Conservation (phyloP, 2,329 filamentous ascomycete species). For the Allantophomopsis lycopodina region DNA sequence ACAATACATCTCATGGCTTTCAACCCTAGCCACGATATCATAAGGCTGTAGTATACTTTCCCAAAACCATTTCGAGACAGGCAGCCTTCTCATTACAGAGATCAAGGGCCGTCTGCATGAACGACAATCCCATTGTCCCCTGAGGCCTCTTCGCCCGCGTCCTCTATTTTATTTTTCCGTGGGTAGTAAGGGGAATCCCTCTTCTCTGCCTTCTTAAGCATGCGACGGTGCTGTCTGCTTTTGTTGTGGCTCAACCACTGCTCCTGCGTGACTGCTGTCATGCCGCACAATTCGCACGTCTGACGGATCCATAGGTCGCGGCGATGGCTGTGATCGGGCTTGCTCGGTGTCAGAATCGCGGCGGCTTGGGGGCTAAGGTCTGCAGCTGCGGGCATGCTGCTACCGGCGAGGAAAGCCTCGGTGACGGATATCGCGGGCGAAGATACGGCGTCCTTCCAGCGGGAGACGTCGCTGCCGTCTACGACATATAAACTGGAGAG, state of each 20-base stretch:
- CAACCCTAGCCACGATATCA: no score
- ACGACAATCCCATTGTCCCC: no score
- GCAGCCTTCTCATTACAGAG: no score
- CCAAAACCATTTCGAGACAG: no score
- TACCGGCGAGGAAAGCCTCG: conserved; percentile 44
- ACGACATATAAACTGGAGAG: conserved; percentile 58
- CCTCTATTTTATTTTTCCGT: no score
- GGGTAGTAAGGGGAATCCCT: no score
- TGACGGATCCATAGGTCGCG: conserved; percentile 32
- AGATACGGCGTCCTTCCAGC: conserved; percentile 51
- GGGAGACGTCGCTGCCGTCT: conserved; percentile 57
- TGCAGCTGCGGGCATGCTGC: conserved; percentile 25
- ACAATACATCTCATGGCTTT: no score
- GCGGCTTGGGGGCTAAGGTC: conserved; percentile 43
- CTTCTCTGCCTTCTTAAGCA: conserved; percentile 10
- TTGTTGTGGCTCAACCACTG: conserved; percentile 31
- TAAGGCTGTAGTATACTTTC: no score
- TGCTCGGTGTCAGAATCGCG: conserved; percentile 42
- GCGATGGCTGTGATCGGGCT: conserved; percentile 25
- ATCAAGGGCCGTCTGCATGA: no score
- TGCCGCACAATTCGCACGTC: conserved; percentile 62
- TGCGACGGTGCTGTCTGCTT: conserved; percentile 24
- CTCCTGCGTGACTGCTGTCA: conserved; percentile 41
- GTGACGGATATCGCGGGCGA: conserved; percentile 50
- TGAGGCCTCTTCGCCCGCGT: no score